Conservation (phyloP, 768 basidiomycete species). For the Goffeauzyma gilvescens region DNA sequence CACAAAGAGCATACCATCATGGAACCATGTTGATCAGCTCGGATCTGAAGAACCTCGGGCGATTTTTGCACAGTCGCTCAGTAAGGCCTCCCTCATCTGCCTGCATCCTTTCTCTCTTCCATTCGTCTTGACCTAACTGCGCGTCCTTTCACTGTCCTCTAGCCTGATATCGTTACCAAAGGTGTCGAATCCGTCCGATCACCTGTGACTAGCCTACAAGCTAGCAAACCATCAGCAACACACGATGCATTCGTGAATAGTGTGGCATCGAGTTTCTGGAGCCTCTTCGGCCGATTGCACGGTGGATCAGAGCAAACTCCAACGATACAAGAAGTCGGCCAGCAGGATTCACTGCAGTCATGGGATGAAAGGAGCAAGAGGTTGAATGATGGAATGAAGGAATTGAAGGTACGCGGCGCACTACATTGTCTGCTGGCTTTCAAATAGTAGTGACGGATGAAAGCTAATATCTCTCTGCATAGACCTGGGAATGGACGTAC, state of each 20-base stretch:
- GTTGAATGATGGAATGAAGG: constrained; percentile 50
- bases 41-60: constrained; percentile 48
- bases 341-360: constrained; percentile 32
- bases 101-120: not conserved
- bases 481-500: constrained; percentile 87
- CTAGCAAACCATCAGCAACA: constrained; percentile 38
- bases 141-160: not conserved
- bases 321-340: constrained; percentile 30
- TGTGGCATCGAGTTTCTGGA: constrained; percentile 36
- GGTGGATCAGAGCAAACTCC: not conserved
- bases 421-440: too few relatives aligned
- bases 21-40: constrained; percentile 96
- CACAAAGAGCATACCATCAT: constrained; percentile 81
- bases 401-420: constrained; percentile 64
- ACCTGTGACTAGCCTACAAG: constrained; percentile 64
- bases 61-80: constrained; percentile 45
- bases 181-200: constrained; percentile 82
- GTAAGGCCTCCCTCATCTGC: not conserved
- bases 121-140: not conserved
- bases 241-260: constrained; percentile 56
- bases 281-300: not conserved
- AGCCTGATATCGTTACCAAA: constrained; percentile 65
- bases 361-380: constrained; percentile 31
- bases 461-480: not conserved
- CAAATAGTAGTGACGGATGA: not conserved